Conservation (phyloP, 345 rosid genomes). For the Lepidium aucheri region DNA sequence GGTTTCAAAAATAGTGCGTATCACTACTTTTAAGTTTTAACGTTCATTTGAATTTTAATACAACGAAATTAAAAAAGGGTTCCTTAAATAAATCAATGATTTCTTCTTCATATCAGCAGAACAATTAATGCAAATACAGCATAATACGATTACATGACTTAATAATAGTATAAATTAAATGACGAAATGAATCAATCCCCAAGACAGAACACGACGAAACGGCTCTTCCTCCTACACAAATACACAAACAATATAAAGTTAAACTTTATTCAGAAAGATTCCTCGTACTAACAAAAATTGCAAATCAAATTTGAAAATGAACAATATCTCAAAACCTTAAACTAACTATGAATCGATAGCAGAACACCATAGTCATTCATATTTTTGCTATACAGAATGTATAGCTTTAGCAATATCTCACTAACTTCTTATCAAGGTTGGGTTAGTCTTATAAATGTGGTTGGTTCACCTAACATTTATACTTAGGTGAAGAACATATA, state of each 20-base stretch:
- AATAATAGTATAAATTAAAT: conserved; percentile 5
- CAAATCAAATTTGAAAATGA: background rate
- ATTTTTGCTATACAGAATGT: background rate
- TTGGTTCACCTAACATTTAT: conserved; percentile 10
- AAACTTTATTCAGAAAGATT: background rate
- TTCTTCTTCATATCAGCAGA: conserved; percentile 5
- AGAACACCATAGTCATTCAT: background rate
- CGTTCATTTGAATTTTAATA: no score
- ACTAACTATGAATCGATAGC: background rate
- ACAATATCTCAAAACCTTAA: background rate
- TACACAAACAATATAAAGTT: background rate
- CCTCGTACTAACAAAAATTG: background rate
- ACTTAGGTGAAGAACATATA: background rate
- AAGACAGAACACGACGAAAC: background rate
- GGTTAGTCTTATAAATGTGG: background rate
- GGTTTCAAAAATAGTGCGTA: no score
- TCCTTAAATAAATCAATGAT: conserved; percentile 11
- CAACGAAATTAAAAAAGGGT: background rate
- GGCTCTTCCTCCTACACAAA: conserved; percentile 7
- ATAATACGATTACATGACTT: background rate
- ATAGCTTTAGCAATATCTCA: background rate
- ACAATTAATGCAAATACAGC: background rate
- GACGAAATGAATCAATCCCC: conserved; percentile 19
- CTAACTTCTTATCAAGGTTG: background rate
- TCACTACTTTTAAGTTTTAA: no score